Evolutionary conservation across 2,329 filamentous ascomycete species (phyloP).

Genomic region (Kalaharituber pfeilii): DNA sequence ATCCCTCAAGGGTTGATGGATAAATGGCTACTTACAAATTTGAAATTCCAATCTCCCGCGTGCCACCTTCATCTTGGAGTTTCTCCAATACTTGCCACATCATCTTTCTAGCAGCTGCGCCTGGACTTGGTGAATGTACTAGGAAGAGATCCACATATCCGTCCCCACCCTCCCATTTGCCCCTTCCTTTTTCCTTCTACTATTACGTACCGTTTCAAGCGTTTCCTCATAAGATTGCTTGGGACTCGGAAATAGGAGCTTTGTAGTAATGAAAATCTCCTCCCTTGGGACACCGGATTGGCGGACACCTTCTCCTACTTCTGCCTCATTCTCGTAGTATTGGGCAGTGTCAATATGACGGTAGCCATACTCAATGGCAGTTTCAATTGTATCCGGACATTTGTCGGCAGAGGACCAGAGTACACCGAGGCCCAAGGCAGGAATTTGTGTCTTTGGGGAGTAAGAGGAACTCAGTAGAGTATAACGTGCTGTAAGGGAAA

Average conservation of each 20-base stretch:
- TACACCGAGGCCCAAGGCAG: conserved; percentile 50
- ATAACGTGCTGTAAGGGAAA: no score
- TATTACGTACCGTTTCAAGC: conserved; percentile 42
- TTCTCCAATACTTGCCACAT: conserved; percentile 52
- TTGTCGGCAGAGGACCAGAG: conserved; percentile 37
- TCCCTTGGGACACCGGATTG: conserved; percentile 38
- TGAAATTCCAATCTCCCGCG: conserved; percentile 51
- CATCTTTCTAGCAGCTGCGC: conserved; percentile 35
- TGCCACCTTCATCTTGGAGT: conserved; percentile 41
- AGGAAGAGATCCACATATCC: conserved; percentile 52
- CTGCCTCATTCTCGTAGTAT: conserved; percentile 50
- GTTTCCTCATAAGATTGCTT: conserved; percentile 39
- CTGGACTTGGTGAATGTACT: conserved; percentile 42
- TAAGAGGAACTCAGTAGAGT: no score
- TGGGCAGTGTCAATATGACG: conserved; percentile 51
- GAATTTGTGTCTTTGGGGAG: conserved; percentile 36
- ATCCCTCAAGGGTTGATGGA: neutral
- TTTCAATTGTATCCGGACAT: conserved; percentile 41
- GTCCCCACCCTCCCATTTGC: neutral
- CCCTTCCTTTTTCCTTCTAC: conserved; percentile 42
- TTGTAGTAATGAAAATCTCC: conserved; percentile 53
- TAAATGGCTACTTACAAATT: conserved; percentile 36
- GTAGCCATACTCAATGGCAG: conserved; percentile 41
- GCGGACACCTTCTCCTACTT: conserved; percentile 47
- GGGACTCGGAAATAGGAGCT: conserved; percentile 39